These are phyloP conservation scores for Auriscalpium orientale DNA, from an alignment of 768 basidiomycete species.

Conservation along the genomic window DNA sequence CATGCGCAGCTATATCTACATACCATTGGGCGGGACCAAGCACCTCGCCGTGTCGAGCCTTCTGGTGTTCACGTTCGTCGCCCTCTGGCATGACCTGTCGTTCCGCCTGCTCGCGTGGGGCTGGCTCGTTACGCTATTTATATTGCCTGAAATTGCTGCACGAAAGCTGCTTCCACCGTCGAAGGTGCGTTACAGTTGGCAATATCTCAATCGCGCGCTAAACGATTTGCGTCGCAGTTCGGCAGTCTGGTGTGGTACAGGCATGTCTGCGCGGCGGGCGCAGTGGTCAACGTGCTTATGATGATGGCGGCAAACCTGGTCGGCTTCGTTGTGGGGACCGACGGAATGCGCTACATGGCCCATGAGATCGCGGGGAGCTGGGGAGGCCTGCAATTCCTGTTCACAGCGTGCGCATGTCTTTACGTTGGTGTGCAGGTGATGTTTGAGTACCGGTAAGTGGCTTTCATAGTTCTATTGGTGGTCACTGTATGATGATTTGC, in stretches of 20 bases:
- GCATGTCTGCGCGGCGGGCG: slow-evolving; percentile 77
- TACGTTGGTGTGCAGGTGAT: slow-evolving; percentile 86
- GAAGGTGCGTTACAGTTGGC: slow-evolving; percentile 40
- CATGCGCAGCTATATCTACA: slow-evolving; percentile 75
- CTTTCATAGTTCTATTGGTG: not conserved
- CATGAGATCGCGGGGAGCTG: slow-evolving; percentile 53
- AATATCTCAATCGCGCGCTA: not conserved
- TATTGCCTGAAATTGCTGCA: slow-evolving; percentile 76
- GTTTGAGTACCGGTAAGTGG: slow-evolving; percentile 86
- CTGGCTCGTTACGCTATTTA: slow-evolving; percentile 89
- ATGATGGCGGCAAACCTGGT: slow-evolving; percentile 93
- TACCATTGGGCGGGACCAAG: slow-evolving; percentile 77
- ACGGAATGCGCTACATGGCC: slow-evolving; percentile 67
- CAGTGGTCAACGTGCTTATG: slow-evolving; percentile 73
- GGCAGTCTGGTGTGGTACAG: slow-evolving; percentile 71
- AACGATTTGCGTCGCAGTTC: slow-evolving; percentile 40
- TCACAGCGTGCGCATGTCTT: slow-evolving; percentile 49
- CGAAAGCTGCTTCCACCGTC: slow-evolving; percentile 49
- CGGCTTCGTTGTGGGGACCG: slow-evolving; percentile 87
- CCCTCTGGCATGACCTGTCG: slow-evolving; percentile 94
- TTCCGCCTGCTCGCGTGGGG: slow-evolving; percentile 90
- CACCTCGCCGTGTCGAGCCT: slow-evolving; percentile 54
- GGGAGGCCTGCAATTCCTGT: slow-evolving; percentile 64
- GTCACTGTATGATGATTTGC: not conserved
- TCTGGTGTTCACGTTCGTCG: slow-evolving; percentile 91